Conservation (phyloP, 768 basidiomycete species). For the Trametes punicea region DNA sequence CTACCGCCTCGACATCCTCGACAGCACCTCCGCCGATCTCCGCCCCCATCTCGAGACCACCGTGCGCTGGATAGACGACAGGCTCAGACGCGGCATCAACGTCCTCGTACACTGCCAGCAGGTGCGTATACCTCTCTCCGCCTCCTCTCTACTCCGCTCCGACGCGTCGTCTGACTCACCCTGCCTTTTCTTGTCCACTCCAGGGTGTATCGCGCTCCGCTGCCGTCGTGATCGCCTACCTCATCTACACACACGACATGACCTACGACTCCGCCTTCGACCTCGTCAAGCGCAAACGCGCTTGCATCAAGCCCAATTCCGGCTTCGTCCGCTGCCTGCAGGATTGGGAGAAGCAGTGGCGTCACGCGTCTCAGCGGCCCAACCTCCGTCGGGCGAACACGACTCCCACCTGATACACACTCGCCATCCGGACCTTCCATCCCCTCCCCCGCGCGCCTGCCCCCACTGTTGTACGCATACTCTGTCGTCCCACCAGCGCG, state of each 20-base stretch:
- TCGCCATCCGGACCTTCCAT: neutral
- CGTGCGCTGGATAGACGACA: conserved; percentile 62
- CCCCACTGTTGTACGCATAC: neutral
- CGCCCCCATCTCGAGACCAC: conserved; percentile 65
- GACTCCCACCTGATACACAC: conserved; percentile 13
- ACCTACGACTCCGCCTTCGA: conserved; percentile 62
- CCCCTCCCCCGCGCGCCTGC: neutral
- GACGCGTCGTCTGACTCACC: conserved; percentile 7
- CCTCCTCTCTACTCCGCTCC: neutral
- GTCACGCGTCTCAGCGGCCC: conserved; percentile 14
- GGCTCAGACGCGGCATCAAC: conserved; percentile 56
- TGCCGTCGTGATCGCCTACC: conserved; percentile 76
- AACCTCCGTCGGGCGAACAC: conserved; percentile 18
- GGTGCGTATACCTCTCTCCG: conserved; percentile 40
- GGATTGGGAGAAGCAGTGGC: conserved; percentile 32
- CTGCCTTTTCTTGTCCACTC: neutral
- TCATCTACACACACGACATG: conserved; percentile 73
- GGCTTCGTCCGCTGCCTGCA: conserved; percentile 53
- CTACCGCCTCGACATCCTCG: conserved; percentile 67
- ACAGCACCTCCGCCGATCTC: conserved; percentile 58
- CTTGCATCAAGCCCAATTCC: conserved; percentile 76
- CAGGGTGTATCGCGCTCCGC: conserved; percentile 79
- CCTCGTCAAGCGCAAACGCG: conserved; percentile 59
- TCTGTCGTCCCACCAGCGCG: neutral
- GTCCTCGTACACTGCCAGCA: conserved; percentile 82